These are phyloP conservation scores for Chalciporus pseudorubinellus DNA, from an alignment of 768 basidiomycete species.

Conservation along the genomic window DNA sequence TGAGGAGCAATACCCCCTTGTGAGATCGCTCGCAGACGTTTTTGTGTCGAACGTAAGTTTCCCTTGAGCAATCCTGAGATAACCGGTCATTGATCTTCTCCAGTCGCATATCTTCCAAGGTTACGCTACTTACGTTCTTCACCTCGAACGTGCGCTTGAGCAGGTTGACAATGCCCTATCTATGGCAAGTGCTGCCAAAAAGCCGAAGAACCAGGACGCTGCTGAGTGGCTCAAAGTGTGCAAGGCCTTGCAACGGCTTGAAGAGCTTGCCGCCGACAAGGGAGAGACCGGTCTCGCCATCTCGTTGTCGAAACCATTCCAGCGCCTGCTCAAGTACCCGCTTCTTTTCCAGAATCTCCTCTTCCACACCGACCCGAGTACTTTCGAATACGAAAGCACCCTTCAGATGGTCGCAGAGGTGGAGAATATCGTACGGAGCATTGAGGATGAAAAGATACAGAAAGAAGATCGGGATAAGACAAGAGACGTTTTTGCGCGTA, in stretches of 20 bases:
- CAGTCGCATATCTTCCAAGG: conserved; percentile 93
- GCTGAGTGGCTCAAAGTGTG: conserved; percentile 78
- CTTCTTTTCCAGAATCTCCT: conserved; percentile 96
- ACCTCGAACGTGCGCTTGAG: conserved; percentile 85
- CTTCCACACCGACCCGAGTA: conserved; percentile 95
- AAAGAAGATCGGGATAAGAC: conserved; percentile 96
- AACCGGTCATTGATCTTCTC: conserved; percentile 16
- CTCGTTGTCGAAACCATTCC: conserved; percentile 95
- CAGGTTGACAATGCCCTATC: conserved; percentile 81
- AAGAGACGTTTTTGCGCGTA: conserved; percentile 91
- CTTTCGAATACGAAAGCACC: conserved; percentile 96
- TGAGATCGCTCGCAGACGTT: conserved; percentile 91
- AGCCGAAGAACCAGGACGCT: conserved; percentile 78
- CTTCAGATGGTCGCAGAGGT: conserved; percentile 96
- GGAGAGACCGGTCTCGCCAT: conserved; percentile 96
- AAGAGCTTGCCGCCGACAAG: conserved; percentile 75
- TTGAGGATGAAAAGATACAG: conserved; percentile 97
- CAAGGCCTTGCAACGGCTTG: conserved; percentile 70
- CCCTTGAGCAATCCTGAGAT: conserved; percentile 4
- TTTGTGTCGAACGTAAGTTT: conserved; percentile 85
- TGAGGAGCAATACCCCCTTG: conserved; percentile 93
- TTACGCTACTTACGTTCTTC: conserved; percentile 93
- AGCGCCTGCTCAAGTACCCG: conserved; percentile 94
- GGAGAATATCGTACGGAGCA: conserved; percentile 91
- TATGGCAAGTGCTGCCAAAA: conserved; percentile 59